Conservation (phyloP, 371 early-diverging fungal genomes). For the Zancudomyces culisetae region DNA sequence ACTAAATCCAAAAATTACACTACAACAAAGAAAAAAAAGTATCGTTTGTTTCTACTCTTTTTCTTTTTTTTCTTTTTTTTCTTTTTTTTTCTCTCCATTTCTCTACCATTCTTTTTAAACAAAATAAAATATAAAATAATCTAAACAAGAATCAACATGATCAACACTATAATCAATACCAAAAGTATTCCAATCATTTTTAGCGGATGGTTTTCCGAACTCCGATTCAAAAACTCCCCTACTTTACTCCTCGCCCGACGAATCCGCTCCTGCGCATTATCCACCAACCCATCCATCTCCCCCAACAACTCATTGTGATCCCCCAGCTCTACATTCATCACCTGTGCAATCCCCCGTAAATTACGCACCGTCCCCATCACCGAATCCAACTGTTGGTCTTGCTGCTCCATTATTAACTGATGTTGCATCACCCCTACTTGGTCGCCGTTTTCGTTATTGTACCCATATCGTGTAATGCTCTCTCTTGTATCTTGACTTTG, state of each 20-base stretch:
- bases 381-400: constrained; percentile 38
- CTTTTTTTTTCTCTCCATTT: neutral
- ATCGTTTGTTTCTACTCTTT: too few species aligned
- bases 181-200: too few species aligned
- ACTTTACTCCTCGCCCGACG: constrained; percentile 28
- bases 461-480: too few species aligned
- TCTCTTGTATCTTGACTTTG: too few species aligned
- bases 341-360: constrained; percentile 35
- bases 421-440: too few species aligned
- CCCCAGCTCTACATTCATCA: constrained; percentile 42
- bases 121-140: too few species aligned
- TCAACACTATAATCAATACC: too few species aligned
- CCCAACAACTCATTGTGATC: constrained; percentile 24
- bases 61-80: neutral
- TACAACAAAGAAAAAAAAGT: too few species aligned
- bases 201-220: constrained; percentile 9
- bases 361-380: constrained; percentile 35
- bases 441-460: too few species aligned
- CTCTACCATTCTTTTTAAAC: neutral
- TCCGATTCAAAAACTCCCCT: constrained; percentile 14
- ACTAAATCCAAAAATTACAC: too few species aligned
- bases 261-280: constrained; percentile 30
- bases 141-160: too few species aligned
- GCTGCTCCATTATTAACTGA: constrained; percentile 30
- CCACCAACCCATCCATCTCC: constrained; percentile 27